Evolutionary conservation across 129 eudicot genomes (phyloP), one percentile per base, ranked within the genome.

Genomic region (Chrysanthemum seticuspe): DNA sequence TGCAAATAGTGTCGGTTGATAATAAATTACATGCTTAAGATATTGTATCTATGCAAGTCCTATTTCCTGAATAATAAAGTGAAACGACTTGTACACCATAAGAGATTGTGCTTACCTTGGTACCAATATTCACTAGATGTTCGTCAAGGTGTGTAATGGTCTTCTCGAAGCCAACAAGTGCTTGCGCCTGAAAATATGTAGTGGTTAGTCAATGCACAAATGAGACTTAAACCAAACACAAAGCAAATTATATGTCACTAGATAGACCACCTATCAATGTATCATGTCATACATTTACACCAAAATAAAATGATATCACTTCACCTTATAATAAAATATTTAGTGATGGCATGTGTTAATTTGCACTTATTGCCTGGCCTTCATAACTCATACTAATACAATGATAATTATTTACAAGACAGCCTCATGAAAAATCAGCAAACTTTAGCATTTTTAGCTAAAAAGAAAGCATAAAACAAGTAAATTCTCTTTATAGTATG

Each of bases 81-180:
- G 11, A 2, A 2, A 5, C n/a, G 23, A 9, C 31, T 0, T 2
- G 59, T 29, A 69, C 34, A 31, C 15, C 34, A 31, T 15, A 27
- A 4, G 52, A 53, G 8, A 71, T 54, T 12, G 29, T 3, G 16
- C 31, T 62, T 21, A 95, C 96, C 96, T 95, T 85, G 25, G 94
- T 79, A 79, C 91, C 77, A 54, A 88, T 88, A 71, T 86, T 83
- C 78, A 94, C 97, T 62, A 81, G 76, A 84, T 78, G 99, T 1
- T 90, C 97, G 56, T 91, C 97, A n/a, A 91, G 95, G 82, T 95
- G 99, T 68, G 76, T 90, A 50, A 90, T 68, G 4, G 88, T 90
- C 86, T 91, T 95, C 85, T 95, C 88, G 70, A 88, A 95, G 44
- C 99, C 96, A 63, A 88, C 97, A 60, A 95, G 95, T 68, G 99